A percentile compares a stretch with the other conserved stretches of the same genome.
Evolutionary conservation across 1,284 basidiomycete species (phyloP).

Genomic region (Irpex sp.): DNA sequence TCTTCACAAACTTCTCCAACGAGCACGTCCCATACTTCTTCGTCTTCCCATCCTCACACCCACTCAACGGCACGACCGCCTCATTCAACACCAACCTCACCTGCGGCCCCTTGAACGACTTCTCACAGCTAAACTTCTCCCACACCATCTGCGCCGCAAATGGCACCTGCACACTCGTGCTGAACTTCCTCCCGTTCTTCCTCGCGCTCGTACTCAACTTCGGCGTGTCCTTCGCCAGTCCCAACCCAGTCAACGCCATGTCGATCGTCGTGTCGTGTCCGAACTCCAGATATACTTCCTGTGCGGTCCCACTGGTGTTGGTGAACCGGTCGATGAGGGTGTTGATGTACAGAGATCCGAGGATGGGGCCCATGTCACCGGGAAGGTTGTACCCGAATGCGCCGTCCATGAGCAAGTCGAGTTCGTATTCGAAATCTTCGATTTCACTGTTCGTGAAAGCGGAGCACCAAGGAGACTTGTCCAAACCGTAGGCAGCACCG

Average conservation of each 20-base stretch:
- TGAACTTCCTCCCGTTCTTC: slow-evolving; percentile 32
- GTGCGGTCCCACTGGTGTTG: slow-evolving; percentile 31
- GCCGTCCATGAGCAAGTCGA: slow-evolving; percentile 43
- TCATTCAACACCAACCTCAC: slow-evolving; percentile 43
- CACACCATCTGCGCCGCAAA: slow-evolving; percentile 45
- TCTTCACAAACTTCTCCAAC: slow-evolving; percentile 32
- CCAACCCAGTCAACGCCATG: slow-evolving; percentile 38
- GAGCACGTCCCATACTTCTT: slow-evolving; percentile 35
- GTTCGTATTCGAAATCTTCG: slow-evolving; percentile 40
- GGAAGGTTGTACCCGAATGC: slow-evolving; percentile 42
- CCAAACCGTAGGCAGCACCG: slow-evolving; percentile 31
- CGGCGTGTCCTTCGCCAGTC: slow-evolving; percentile 34
- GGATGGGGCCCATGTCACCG: slow-evolving; percentile 32
- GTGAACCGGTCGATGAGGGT: slow-evolving; percentile 43
- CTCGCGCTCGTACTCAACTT: slow-evolving; percentile 32
- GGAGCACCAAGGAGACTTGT: slow-evolving; percentile 37
- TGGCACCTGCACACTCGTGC: slow-evolving; percentile 40
- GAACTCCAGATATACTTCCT: slow-evolving; percentile 41
- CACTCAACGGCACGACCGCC: slow-evolving; percentile 34
- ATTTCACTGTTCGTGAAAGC: slow-evolving; percentile 37
- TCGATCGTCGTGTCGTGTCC: slow-evolving; percentile 49
- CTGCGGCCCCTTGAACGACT: slow-evolving; percentile 34
- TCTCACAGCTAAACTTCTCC: slow-evolving; percentile 39
- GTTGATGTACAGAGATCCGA: slow-evolving; percentile 41
- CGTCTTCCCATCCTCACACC: slow-evolving; percentile 28